Conservation (phyloP, 2,329 filamentous ascomycete genomes). For the Myriosclerotinia duriaeana region DNA sequence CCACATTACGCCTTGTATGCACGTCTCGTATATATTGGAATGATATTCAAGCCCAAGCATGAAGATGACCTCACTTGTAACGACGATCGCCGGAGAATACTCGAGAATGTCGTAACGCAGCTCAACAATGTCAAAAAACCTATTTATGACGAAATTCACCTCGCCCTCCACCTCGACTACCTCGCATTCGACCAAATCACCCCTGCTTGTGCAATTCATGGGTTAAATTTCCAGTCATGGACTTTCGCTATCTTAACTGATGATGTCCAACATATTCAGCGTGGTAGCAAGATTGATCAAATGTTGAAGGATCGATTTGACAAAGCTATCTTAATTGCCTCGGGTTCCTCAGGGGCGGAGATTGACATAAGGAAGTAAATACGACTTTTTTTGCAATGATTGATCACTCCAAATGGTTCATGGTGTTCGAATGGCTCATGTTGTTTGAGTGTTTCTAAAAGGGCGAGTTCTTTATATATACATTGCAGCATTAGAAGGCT, state of each 20-base stretch:
- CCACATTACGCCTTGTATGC: neutral
- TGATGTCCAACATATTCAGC: neutral
- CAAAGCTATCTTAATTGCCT: too few species aligned
- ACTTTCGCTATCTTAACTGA: neutral
- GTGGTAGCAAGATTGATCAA: neutral
- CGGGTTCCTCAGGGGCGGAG: neutral
- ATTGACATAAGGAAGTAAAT: neutral
- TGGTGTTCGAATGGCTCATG: neutral
- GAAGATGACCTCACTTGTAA: too few species aligned
- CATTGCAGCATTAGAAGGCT: too few species aligned
- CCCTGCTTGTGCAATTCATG: neutral
- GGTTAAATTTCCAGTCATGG: neutral
- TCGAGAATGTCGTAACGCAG: neutral
- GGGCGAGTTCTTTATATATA: too few species aligned
- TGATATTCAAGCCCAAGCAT: neutral
- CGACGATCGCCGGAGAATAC: neutral
- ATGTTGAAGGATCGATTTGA: neutral
- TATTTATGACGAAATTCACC: neutral
- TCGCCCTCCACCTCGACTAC: neutral
- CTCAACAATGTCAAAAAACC: neutral
- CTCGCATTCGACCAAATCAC: neutral
- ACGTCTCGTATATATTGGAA: neutral
- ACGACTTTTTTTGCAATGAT: neutral
- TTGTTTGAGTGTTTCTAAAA: neutral
- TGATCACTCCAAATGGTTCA: neutral